Evolutionary conservation across 306 rosid species (phyloP).

Genomic region (Cicer yamashitae): DNA sequence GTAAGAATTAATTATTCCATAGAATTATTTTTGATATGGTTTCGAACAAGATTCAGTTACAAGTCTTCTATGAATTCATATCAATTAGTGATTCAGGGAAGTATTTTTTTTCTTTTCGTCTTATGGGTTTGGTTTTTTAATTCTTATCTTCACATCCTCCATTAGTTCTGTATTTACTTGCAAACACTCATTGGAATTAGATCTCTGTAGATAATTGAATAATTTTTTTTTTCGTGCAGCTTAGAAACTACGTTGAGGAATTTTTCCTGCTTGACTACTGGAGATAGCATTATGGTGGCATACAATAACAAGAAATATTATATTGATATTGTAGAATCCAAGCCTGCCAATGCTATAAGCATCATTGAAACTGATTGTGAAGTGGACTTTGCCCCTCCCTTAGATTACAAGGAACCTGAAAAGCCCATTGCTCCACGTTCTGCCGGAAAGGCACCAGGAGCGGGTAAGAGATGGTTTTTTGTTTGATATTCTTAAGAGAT

Average conservation of each 20-base stretch:
- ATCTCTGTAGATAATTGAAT: constrained; percentile 30
- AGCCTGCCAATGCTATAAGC: constrained; percentile 88
- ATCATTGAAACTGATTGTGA: constrained; percentile 99
- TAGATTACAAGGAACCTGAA: constrained; percentile 98
- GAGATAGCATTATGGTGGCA: constrained; percentile 99
- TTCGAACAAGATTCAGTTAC: constrained; percentile 9
- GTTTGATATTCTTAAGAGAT: constrained; percentile 23
- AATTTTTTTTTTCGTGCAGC: constrained; percentile 53
- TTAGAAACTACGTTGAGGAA: constrained; percentile 91
- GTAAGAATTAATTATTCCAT: constrained; percentile 26
- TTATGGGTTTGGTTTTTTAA: constrained; percentile 13
- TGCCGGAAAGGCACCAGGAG: constrained; percentile 59
- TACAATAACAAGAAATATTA: constrained; percentile 95
- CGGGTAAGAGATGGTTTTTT: constrained; percentile 52
- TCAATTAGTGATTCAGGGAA: not conserved
- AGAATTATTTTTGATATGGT: constrained; percentile 1
- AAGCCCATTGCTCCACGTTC: constrained; percentile 58
- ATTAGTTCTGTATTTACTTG: constrained; percentile 25
- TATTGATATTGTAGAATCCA: constrained; percentile 88
- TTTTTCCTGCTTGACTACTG: constrained; percentile 91
- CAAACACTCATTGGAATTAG: constrained; percentile 11
- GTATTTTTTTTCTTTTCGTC: not conserved
- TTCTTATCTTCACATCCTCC: constrained; percentile 9
- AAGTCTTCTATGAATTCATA: constrained; percentile 12
- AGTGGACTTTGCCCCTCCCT: constrained; percentile 98